phyloP scores from a whole-genome alignment of 768 basidiomycete species.

The Leccinum fibrillosum region DNA sequence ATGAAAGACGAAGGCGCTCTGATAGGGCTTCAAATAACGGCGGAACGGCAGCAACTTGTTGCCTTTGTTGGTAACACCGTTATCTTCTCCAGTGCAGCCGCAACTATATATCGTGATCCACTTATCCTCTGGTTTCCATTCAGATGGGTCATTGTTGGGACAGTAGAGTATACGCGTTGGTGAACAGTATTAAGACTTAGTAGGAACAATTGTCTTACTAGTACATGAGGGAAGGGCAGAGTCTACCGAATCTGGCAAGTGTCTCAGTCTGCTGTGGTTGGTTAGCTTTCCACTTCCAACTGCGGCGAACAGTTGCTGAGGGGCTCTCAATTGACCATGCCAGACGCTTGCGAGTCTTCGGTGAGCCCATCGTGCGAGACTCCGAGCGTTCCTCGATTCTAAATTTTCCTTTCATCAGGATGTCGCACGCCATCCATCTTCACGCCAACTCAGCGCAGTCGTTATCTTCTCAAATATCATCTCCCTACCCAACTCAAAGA shows the following conservation, averaged over 20 bases:
- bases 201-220: no score
- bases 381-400: neutral
- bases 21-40: neutral
- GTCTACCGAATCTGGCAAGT: neutral
- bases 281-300: neutral
- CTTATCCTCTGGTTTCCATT: neutral
- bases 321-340: neutral
- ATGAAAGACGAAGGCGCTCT: no score
- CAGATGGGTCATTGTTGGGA: neutral
- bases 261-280: neutral
- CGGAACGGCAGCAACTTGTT: neutral
- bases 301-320: neutral
- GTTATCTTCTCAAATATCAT: neutral
- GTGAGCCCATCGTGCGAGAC: neutral
- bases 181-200: neutral
- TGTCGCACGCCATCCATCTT: neutral
- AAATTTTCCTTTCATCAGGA: neutral
- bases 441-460: neutral
- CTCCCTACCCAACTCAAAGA: neutral
- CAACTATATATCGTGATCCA: neutral
- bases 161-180: neutral
- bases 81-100: neutral
- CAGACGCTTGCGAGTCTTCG: neutral
- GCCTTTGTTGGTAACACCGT: neutral
- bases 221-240: no score